Conservation (phyloP, 331 rosid species). For the Phaseolus coccineus region DNA sequence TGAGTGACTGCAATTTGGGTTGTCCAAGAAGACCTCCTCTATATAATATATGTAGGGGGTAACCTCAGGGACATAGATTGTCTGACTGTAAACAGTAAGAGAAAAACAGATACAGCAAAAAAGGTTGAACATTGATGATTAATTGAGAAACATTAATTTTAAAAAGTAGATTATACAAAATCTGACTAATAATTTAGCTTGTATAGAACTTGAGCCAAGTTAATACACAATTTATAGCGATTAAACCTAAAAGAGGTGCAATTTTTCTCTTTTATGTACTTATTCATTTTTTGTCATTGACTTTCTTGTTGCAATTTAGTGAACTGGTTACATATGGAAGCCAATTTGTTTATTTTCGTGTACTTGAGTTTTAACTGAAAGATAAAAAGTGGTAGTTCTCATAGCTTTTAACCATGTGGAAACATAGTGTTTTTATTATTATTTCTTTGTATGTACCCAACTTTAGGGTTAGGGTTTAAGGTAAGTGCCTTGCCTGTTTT, state of each 20-base stretch:
- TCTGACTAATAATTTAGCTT: background rate
- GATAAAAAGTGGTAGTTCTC: background rate
- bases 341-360: background rate
- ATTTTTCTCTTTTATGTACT: background rate
- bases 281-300: background rate
- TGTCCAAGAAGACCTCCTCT: background rate
- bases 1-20: background rate
- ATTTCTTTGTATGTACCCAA: too few relatives aligned
- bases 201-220: background rate
- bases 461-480: too few relatives aligned
- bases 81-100: background rate
- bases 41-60: background rate
- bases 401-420: background rate
- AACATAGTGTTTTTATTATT: too few relatives aligned
- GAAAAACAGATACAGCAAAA: background rate
- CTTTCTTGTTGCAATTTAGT: background rate
- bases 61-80: background rate
- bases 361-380: conserved; percentile 10
- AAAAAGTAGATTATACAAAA: background rate
- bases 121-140: background rate
- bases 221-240: background rate
- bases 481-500: too few relatives aligned
- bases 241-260: background rate
- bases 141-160: background rate
- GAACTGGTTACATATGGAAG: background rate